Evolutionary conservation across 768 basidiomycete genomes (phyloP).

Genomic region (Pholiota microspora): DNA sequence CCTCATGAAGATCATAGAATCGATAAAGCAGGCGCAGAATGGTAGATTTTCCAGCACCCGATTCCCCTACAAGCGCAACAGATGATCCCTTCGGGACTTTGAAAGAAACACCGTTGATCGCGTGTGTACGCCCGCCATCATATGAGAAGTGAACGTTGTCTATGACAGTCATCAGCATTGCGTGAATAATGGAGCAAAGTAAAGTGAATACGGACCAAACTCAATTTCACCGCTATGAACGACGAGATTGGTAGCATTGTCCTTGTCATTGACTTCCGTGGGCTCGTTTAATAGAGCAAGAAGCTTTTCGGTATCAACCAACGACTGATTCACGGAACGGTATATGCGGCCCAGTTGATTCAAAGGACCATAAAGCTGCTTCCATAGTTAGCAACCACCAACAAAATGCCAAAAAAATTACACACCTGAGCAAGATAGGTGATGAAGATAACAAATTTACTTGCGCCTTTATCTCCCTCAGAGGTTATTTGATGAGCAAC

Average conservation of each 20-base stretch:
- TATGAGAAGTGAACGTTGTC: slow-evolving; percentile 89
- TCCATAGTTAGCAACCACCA: neutral
- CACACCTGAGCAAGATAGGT: slow-evolving; percentile 76
- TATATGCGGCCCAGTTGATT: slow-evolving; percentile 80
- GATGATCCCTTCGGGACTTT: slow-evolving; percentile 83
- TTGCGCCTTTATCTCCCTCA: slow-evolving; percentile 42
- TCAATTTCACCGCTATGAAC: slow-evolving; percentile 79
- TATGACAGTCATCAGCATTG: slow-evolving; percentile 23
- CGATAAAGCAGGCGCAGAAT: slow-evolving; percentile 86
- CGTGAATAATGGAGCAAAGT: neutral
- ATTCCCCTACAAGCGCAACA: slow-evolving; percentile 87
- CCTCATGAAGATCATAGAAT: slow-evolving; percentile 85
- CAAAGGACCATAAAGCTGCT: slow-evolving; percentile 67
- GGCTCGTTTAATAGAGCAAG: slow-evolving; percentile 79
- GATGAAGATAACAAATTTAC: slow-evolving; percentile 77
- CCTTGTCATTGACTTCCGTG: slow-evolving; percentile 80
- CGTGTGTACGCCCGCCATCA: slow-evolving; percentile 65
- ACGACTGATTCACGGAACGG: slow-evolving; percentile 69
- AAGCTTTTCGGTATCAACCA: slow-evolving; percentile 84
- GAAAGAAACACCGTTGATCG: slow-evolving; percentile 80
- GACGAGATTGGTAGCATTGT: slow-evolving; percentile 69
- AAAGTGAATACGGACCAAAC: slow-evolving; percentile 56
- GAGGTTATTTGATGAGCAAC: slow-evolving; percentile 68
- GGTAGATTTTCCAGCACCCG: slow-evolving; percentile 81
- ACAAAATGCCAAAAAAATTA: neutral